A percentile compares a stretch with the other conserved stretches of the same genome.
Evolutionary conservation across 495 filamentous ascomycete genomes (phyloP).

Genomic region (Penicillium herquei): DNA sequence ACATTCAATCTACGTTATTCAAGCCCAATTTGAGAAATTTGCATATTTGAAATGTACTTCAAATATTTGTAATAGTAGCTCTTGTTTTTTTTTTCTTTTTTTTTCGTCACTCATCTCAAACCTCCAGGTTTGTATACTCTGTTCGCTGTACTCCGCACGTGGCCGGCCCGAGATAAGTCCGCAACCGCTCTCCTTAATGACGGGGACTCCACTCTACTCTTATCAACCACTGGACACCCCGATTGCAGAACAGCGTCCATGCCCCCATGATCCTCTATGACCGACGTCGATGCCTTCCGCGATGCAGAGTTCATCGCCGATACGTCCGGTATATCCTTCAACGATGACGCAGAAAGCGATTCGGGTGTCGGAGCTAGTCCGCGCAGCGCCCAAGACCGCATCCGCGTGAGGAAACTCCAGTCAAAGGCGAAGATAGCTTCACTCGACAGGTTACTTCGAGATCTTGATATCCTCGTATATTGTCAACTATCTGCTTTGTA

Average conservation of each 20-base stretch:
- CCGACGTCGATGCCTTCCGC: conserved; percentile 48
- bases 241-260: conserved; percentile 26
- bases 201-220: conserved; percentile 17
- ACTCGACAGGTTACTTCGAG: conserved; percentile 66
- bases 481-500: conserved; percentile 79
- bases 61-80: no score
- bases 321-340: conserved; percentile 44
- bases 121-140: neutral
- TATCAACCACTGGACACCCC: conserved; percentile 11
- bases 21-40: no score
- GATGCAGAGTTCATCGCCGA: conserved; percentile 54
- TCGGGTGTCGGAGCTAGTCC: neutral
- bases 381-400: conserved; percentile 26
- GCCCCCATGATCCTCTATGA: conserved; percentile 53
- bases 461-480: conserved; percentile 78
- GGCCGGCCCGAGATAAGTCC: conserved; percentile 28
- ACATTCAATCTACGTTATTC: no score
- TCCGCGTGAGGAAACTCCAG: conserved; percentile 39
- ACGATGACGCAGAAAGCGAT: conserved; percentile 21
- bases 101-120: neutral
- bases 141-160: neutral
- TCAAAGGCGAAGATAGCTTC: conserved; percentile 51
- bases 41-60: no score
- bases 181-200: conserved; percentile 6
- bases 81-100: no score